A percentile compares a stretch with the other conserved stretches of the same genome.
phyloP scores from a whole-genome alignment of 2,329 filamentous ascomycete genomes.

The Ascochyta koolunga region DNA sequence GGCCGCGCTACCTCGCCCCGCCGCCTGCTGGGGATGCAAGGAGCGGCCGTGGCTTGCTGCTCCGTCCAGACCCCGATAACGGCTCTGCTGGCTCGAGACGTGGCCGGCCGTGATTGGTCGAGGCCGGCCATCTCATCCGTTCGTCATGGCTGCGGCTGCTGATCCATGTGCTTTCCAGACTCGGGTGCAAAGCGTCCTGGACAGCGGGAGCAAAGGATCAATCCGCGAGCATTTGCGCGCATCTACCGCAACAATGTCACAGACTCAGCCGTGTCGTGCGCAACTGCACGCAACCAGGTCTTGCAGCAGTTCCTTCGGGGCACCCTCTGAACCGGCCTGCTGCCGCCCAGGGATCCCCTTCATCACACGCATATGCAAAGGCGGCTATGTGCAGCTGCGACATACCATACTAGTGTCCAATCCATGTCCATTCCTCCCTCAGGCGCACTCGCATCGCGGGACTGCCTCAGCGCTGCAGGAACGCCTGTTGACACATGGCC shows the following conservation, averaged over 20 bases:
- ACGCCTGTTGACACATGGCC: constrained; percentile 36
- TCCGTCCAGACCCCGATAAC: constrained; percentile 45
- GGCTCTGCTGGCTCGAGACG: constrained; percentile 45
- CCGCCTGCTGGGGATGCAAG: constrained; percentile 43
- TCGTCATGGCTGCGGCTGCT: constrained; percentile 25
- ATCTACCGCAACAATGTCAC: constrained; percentile 5
- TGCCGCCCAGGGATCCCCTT: constrained; percentile 36
- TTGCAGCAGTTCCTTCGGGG: constrained; percentile 29
- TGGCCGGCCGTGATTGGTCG: constrained; percentile 47
- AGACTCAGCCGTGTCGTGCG: constrained; percentile 25
- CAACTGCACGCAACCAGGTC: constrained; percentile 26
- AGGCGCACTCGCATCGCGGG: constrained; percentile 40
- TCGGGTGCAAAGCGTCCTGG: not conserved
- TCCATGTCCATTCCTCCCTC: constrained; percentile 17
- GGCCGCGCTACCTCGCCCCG: constrained; percentile 22
- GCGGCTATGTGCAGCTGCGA: constrained; percentile 44
- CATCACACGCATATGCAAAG: constrained; percentile 48
- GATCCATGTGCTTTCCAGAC: constrained; percentile 15
- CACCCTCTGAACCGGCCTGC: constrained; percentile 18
- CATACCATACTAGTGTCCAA: too few relatives aligned
- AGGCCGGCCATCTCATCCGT: constrained; percentile 35
- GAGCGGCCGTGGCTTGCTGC: constrained; percentile 43
- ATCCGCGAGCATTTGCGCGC: constrained; percentile 1
- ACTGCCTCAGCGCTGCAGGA: constrained; percentile 48
- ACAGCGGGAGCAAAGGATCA: not conserved